Base-by-base conservation (phyloP, 805 yeast genomes). In the Starmerella geochares region DNA sequence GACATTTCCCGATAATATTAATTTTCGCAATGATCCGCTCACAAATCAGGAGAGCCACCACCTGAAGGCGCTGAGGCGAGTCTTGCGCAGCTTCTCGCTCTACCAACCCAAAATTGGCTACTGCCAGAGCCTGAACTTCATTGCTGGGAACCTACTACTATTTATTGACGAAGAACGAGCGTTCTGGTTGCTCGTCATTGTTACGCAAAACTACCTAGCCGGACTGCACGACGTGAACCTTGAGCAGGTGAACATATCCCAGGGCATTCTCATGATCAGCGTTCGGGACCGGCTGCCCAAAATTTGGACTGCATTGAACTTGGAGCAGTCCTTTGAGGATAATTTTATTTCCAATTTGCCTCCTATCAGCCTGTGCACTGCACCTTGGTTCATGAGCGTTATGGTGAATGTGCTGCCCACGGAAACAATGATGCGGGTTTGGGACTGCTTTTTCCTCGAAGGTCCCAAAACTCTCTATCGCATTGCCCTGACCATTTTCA, bases 301-400 rank as follows among this genome's bases (percentile, higher is more conserved):
- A 43, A 74, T 86, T 35, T 90, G 96, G 96, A 65, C 68, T 5
- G 71, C 70, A 44, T 66, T 78, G 11, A 67, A 70, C 17, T 65
- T 72, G 36, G 76, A 69, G 29, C 67, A 67, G 17, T 49, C 73
- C 66, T 43, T 71, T 62, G 60, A 65, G 57, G 60, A 66, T 64
- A 59, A 68, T 47, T 67, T 85, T 53, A 71, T 90, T 28, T 73
- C 78, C 14, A 81, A 83, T 57, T 67, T 88, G 39, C 97, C 98
- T 1, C 95, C 96, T 1, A 76, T 92, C 3, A 84, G 96, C 1
- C 72, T 92, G 41, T 92, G 94, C 57, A 92, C 97, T 0, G 90
- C 96, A 0, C 80, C 95, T 48, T 92, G 98, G 98, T 92, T 92
- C 62, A 90, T 92, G 97, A 84, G 96, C 59, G 77, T 86, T n/a